A percentile compares a stretch with the other conserved stretches of the same genome.
These are phyloP conservation scores for Nicotiana sylvestris DNA, from an alignment of 257 asterid genomes.

Conservation along the genomic window DNA sequence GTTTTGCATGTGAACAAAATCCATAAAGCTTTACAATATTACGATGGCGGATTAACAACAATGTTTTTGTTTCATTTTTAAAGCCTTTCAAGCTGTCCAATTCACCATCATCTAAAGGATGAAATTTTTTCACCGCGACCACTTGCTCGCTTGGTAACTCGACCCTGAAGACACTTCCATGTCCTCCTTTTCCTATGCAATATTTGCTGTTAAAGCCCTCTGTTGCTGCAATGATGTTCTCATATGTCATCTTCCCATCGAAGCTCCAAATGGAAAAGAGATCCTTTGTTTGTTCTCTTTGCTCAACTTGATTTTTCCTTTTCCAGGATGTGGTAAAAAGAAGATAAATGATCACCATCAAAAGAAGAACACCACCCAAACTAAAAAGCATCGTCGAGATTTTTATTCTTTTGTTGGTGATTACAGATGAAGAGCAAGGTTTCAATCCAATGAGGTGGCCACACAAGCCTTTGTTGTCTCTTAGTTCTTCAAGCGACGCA, in stretches of 20 bases:
- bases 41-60: constrained; percentile 28
- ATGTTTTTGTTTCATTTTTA: constrained; percentile 20
- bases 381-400: background rate
- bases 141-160: constrained; percentile 15
- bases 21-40: constrained; percentile 36
- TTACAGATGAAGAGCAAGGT: constrained; percentile 12
- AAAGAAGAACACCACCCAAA: constrained; percentile 16
- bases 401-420: background rate
- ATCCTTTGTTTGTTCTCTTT: background rate
- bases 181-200: constrained; percentile 31
- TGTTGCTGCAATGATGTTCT: constrained; percentile 23
- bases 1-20: constrained; percentile 23
- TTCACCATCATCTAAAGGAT: background rate
- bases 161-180: constrained; percentile 28
- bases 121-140: constrained; percentile 26
- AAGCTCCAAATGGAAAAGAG: constrained; percentile 22
- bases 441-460: constrained; percentile 27
- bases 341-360: constrained; percentile 2
- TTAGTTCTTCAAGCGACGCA: constrained; percentile 18
- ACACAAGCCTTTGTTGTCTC: constrained; percentile 26
- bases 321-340: background rate
- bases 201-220: constrained; percentile 9
- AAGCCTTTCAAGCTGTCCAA: background rate
- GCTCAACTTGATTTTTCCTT: background rate
- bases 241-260: constrained; percentile 26